Percentiles rank a stretch among this genome's conserved stretches.
Evolutionary conservation across 148 eudicot species (phyloP).

Genomic region (Cornus florida): DNA sequence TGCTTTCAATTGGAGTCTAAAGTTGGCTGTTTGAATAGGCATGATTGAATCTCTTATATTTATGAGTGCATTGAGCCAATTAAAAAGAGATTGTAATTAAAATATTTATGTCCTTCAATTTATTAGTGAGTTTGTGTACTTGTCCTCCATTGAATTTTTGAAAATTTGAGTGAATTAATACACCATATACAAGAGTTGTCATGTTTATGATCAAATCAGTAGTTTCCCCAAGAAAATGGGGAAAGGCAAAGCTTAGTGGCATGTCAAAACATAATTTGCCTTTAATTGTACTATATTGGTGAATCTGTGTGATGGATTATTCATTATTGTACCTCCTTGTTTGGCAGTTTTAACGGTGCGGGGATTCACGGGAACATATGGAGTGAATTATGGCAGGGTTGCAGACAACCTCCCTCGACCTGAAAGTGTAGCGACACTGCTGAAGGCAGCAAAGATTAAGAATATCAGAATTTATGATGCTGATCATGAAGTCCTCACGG

Average conservation of each 20-base stretch:
- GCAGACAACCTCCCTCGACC: slow-evolving; percentile 78
- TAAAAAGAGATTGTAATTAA: background rate
- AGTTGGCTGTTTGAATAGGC: background rate
- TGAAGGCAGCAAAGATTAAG: slow-evolving; percentile 60
- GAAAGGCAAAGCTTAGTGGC: background rate
- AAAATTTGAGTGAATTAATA: background rate
- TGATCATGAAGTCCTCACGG: slow-evolving; percentile 56
- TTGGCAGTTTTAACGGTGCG: slow-evolving; percentile 3
- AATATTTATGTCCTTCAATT: background rate
- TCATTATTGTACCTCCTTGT: background rate
- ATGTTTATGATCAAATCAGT: background rate
- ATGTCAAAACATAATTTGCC: background rate
- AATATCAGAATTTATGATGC: slow-evolving; percentile 79
- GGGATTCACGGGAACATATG: slow-evolving; percentile 73
- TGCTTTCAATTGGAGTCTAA: background rate
- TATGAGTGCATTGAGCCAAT: background rate
- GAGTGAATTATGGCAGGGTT: slow-evolving; percentile 73
- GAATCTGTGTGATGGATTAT: background rate
- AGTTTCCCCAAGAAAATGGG: background rate
- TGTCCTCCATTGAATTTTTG: background rate
- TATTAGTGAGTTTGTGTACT: slow-evolving; percentile 5
- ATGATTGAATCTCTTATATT: background rate
- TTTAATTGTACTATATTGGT: too few relatives aligned
- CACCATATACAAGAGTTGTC: background rate
- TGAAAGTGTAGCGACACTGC: slow-evolving; percentile 59